Base-by-base conservation (phyloP, 345 rosid genomes). In the Populus euphratica region DNA sequence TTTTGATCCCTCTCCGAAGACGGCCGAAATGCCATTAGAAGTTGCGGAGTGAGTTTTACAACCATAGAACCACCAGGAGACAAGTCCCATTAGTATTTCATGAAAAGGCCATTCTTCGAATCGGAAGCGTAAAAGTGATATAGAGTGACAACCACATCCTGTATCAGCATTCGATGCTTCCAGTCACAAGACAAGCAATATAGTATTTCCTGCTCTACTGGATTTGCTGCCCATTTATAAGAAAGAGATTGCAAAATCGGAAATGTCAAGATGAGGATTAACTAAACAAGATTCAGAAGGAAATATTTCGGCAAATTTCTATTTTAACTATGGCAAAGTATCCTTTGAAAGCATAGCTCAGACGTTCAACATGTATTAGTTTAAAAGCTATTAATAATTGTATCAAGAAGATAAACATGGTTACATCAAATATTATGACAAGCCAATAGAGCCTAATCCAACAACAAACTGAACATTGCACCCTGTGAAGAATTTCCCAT, bases 401-500 rank as follows among this genome's bases (percentile, higher is more conserved):
- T 70, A 83, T 73, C 76, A 52, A 20, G 68, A 50, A 84, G 77
- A 81, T 66, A 71, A 80, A 76, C 64, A 9, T 59, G 47, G 73
- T 66, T 78, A 72, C 44, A 56, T 75, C 81, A 50, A 75, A 69
- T 61, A 67, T 50, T 29, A 72, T 47, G 73, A 62, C 43, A 68
- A 56, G 74, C 70, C 64, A 80, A 43, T 29, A 69, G 16, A 27
- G 39, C 63, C 80, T 76, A 77, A 70, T 78, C 64, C 61, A 59
- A 77, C 41, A 27, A 61, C 18, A 54, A 56, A 76, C 52, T 70
- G 5, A 73, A 70, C 72, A 33, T 70, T 72, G n/a, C 74, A 44
- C 69, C 64, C 27, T 78, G 56, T 64, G 75, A 82, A 56, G 66
- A 78, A 81, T 76, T 12, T 75, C 81, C 83, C 77, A 70, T 75